Base-by-base conservation (phyloP, 1,139 yeast species). In the Wickerhamomyces sp. region DNA sequence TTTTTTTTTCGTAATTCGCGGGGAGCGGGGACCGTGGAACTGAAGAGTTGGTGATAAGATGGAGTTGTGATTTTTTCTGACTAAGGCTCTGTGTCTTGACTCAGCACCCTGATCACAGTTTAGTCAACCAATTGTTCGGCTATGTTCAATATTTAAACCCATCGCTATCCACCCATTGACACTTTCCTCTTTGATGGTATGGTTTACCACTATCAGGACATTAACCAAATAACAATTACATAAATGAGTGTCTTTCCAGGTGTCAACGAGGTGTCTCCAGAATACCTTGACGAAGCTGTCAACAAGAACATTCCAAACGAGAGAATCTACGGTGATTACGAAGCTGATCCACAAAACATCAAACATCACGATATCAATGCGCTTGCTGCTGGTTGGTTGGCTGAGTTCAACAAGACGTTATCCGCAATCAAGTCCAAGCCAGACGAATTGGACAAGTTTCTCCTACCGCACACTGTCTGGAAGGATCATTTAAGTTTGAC, bases 401-500 rank as follows among this genome's bases (percentile, higher is more conserved):
- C 43, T 2, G 49, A 51, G 24, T 59, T 61, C 42, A 59, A 60
- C 44, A 31, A 36, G 2, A 41, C 52, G 4, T 24, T 59, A 23
- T 31, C 43, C 5, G 15, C 33, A 1, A 30, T 24, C 11, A 31
- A 36, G 22, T 22, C 37, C 15, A 26, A 35, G 5, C 42, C 49
- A n/a, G 25, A 41, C 9, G 43, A 31, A 13, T 32, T 55, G 35
- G 54, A 48, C 26, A 37, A 44, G 26, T 41, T 58, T 19, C 38
- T 60, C 14, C 33, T 50, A 18, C 46, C 54, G 4, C 62, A 60
- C 40, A 55, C 61, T 2, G 41, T 55, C 21, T 64, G 69, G 68
- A 57, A 59, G 37, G 69, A 64, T 42, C 64, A 64, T 40, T 44
- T 60, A 28, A 42, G 57, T 7, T 43, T 63, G 23, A 47, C 55